Percentiles rank a stretch among this genome's conserved stretches.
These are phyloP conservation scores for Solanum rostratum DNA, from an alignment of 257 asterid genomes.

Conservation along the genomic window DNA sequence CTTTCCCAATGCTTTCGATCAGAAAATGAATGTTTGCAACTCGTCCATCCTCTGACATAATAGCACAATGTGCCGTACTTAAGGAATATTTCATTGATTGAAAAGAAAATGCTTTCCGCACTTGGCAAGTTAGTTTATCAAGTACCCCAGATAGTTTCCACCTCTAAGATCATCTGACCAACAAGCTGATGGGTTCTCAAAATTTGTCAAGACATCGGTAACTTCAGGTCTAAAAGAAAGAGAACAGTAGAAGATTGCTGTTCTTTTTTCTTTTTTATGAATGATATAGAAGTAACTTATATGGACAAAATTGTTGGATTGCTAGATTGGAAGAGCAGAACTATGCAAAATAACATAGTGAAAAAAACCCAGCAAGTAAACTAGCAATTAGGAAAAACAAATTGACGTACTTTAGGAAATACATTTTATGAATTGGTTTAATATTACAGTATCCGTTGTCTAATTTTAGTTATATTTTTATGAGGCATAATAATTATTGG, in stretches of 20 bases:
- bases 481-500: neutral
- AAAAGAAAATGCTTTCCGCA: conserved; percentile 67
- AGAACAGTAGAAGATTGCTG: neutral
- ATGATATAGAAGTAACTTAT: neutral
- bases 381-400: neutral
- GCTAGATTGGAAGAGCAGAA: neutral
- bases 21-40: conserved; percentile 56
- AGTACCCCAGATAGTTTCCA: conserved; percentile 78
- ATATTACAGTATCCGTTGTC: neutral
- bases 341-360: neutral
- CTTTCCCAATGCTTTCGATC: conserved; percentile 59
- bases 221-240: conserved; percentile 75
- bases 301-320: neutral
- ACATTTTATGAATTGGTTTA: neutral
- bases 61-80: conserved; percentile 58
- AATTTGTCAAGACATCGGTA: conserved; percentile 24
- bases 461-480: neutral
- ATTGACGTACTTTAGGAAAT: neutral
- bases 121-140: conserved; percentile 74
- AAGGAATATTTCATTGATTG: conserved; percentile 40
- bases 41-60: conserved; percentile 48
- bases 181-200: conserved; percentile 35
- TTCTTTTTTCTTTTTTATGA: neutral
- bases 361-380: neutral
- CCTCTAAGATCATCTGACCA: conserved; percentile 97